Evolutionary conservation across 805 yeast species (phyloP), one percentile per base, ranked within the genome.

Genomic region (Phaffomyces thermotolerans): DNA sequence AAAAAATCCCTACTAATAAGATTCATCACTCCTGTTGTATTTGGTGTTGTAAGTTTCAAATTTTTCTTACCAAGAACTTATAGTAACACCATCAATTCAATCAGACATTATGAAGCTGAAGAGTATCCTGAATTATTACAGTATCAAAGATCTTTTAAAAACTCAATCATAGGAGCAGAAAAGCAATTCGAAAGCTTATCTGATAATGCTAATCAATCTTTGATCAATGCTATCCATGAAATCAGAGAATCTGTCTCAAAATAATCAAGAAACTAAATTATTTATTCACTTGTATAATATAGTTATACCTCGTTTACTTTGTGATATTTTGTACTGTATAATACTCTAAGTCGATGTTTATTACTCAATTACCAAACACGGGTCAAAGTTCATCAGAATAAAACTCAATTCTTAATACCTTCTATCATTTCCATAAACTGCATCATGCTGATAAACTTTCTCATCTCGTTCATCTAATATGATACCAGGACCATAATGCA

Each of bases 51-150:
- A 15, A 65, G 71, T 6, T 72, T 73, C 56, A 59, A 54, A 29
- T 53, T 60, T 22, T 67, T 69, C 58, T 70, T 79, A 72, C 87
- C 87, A 18, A 47, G 63, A 22, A 67, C 81, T 3, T 75, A 54
- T 45, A 45, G 50, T 15, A 68, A 68, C 43, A 52, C 73, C 2
- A 45, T 56, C 4, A 29, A 47, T 5, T 48, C 51, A 14, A 37
- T 67, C 14, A 51, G 53, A 42, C 45, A 50, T 8, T 53, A 63
- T 36, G 72, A 69, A 46, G 58, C 62, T 23, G 46, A 63, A 25
- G 55, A 65, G n/a, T 47, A 59, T 32, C 77, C 77, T 9, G 67
- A 68, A 43, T 46, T 68, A 8, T 51, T 61, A 15, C 45, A 52
- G 17, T 42, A 45, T 22, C 65, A 60, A 45, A 55, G 50, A 51